Conservation (phyloP, 768 basidiomycete species). For the Collybia nuda region DNA sequence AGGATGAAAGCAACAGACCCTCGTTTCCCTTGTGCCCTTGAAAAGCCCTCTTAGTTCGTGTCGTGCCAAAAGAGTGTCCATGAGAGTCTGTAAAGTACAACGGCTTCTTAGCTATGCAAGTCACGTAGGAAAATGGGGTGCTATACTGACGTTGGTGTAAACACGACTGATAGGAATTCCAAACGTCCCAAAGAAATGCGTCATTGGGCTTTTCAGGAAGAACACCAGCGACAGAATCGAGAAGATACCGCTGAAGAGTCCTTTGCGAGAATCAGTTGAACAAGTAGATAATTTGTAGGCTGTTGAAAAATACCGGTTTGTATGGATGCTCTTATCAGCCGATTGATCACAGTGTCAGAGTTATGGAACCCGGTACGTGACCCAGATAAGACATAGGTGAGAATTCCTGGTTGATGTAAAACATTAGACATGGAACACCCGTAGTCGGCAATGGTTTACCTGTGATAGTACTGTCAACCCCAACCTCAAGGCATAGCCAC, state of each 20-base stretch:
- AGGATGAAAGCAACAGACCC: too few relatives aligned
- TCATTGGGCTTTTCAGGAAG: constrained; percentile 22
- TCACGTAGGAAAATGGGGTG: not conserved
- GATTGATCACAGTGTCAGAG: constrained; percentile 30
- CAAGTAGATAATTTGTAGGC: too few relatives aligned
- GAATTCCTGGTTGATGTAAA: constrained; percentile 1
- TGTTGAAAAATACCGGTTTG: constrained; percentile 26
- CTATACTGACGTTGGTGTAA: constrained; percentile 28
- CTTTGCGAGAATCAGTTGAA: too few relatives aligned
- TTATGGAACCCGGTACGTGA: constrained; percentile 31
- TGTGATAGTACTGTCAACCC: constrained; percentile 12
- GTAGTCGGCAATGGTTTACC: not conserved
- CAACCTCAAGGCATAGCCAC: constrained; percentile 17
- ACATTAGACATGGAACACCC: too few relatives aligned
- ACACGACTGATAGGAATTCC: constrained; percentile 34
- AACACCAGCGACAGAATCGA: constrained; percentile 26
- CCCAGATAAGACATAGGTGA: constrained; percentile 18
- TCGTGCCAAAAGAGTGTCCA: constrained; percentile 10
- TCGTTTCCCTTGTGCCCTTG: too few relatives aligned
- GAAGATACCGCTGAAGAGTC: constrained; percentile 10
- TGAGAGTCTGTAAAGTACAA: constrained; percentile 13
- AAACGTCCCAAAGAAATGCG: constrained; percentile 31
- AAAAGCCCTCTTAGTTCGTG: too few relatives aligned
- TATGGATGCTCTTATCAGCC: constrained; percentile 30
- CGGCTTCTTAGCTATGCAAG: not conserved